These are phyloP conservation scores for Isatis tinctoria DNA, from an alignment of 345 rosid genomes.

Conservation along the genomic window DNA sequence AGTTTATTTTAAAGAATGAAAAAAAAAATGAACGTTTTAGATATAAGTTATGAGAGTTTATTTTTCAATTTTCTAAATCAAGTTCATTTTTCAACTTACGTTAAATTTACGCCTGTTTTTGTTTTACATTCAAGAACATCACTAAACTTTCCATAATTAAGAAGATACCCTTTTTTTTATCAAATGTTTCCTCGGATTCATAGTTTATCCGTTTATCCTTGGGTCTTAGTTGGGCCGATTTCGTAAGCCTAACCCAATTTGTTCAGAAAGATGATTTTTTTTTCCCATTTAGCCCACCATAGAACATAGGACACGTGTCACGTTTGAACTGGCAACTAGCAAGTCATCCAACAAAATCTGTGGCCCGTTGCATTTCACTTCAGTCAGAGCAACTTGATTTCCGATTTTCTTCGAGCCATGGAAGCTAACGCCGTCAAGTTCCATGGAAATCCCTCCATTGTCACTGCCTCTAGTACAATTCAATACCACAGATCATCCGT, in stretches of 20 bases:
- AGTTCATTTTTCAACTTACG: background rate
- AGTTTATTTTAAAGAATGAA: background rate
- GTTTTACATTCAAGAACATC: background rate
- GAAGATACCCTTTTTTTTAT: too few species aligned
- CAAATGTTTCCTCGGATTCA: background rate
- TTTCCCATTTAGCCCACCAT: background rate
- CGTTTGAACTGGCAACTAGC: background rate
- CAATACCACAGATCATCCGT: constrained; percentile 11
- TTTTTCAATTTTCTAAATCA: background rate
- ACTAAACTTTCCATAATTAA: background rate
- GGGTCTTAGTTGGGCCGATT: background rate
- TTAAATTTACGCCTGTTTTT: background rate
- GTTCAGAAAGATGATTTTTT: background rate
- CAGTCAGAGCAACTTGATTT: background rate
- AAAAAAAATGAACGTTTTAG: background rate
- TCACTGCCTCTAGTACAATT: constrained; percentile 8
- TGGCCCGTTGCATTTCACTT: constrained; percentile 24
- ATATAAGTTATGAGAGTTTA: background rate
- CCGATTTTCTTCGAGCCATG: constrained; percentile 10
- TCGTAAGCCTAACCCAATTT: background rate
- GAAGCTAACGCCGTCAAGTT: constrained; percentile 36
- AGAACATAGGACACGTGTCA: background rate
- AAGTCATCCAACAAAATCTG: constrained; percentile 18
- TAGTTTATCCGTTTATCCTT: background rate
- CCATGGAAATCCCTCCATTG: constrained; percentile 23